phyloP scores from a whole-genome alignment of 2,329 filamentous ascomycete species.

The Venturia effusa region DNA sequence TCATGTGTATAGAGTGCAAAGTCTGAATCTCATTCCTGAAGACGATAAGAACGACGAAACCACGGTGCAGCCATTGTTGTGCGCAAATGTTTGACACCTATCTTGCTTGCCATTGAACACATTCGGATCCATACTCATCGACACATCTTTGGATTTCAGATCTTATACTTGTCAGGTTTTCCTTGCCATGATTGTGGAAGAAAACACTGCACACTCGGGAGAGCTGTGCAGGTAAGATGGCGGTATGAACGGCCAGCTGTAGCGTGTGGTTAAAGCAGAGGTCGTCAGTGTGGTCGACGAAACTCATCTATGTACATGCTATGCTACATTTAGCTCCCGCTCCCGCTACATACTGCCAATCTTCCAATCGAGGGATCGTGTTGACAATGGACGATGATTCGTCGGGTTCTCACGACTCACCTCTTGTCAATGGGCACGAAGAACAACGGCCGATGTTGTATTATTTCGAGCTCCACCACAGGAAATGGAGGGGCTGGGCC shows the following conservation, averaged over 20 bases:
- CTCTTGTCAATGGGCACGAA: not conserved
- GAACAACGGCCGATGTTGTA: not conserved
- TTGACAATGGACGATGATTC: not conserved
- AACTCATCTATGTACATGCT: not conserved
- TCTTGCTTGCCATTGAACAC: too few relatives aligned
- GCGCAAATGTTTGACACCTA: too few relatives aligned
- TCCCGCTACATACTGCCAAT: not conserved
- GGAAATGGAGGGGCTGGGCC: not conserved
- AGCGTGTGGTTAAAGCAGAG: too few relatives aligned
- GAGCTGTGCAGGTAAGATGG: too few relatives aligned
- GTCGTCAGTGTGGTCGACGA: not conserved
- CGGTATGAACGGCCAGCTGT: too few relatives aligned
- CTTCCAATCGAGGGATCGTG: not conserved
- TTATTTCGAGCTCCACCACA: not conserved
- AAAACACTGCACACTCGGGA: too few relatives aligned
- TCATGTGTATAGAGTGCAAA: not conserved
- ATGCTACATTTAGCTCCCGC: not conserved
- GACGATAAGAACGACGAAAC: not conserved
- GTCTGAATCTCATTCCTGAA: not conserved
- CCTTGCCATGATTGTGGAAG: too few relatives aligned
- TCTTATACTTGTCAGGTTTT: too few relatives aligned
- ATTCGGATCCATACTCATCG: too few relatives aligned
- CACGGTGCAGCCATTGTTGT: too few relatives aligned
- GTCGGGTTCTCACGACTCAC: not conserved
- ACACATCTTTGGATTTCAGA: not conserved